Base-by-base conservation (phyloP, 2,329 filamentous ascomycete genomes). In the Penicillium sp. region DNA sequence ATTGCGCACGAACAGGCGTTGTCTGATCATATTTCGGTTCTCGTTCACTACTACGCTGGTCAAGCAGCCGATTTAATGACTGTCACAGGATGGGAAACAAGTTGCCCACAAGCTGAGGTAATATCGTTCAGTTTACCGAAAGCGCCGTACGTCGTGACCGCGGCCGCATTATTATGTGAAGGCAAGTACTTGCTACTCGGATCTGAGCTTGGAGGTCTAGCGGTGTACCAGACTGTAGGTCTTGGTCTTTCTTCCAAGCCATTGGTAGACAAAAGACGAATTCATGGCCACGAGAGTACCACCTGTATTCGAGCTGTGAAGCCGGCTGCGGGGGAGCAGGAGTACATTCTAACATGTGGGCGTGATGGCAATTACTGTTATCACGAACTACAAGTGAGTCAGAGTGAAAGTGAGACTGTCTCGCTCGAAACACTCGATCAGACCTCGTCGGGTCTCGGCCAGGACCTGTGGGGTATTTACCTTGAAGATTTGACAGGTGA, bases 331-430 rank as follows among this genome's bases (percentile, higher is more conserved):
- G 67, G 54, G n/a, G 53, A n/a, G 62, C 51, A 60, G 57, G 66
- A 57, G 70, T 76, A 22, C 59, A 82, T 96, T 45, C 76, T 94
- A 14, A 89, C 89, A 0, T 91, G 90, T 3, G 89, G 89, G 42
- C 86, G 93, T 57, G 90, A 97, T 73, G 91, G 92, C 2, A 86
- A 82, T 53, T 93, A 89, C 68, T 85, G 89, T 42, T 86, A 94
- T 52, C 91, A 86, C 38, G 57, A 80, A 6, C 61, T 79, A 45
- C 53, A 68, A 14, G 30, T 58, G 46, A 11, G 52, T 13, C 51
- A 61, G 33, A 25, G 61, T 28, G 30, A 56, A 35, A 49, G 83
- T 70, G 74, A 72, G 38, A 38, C 66, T 5, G 55, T 73, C 2
- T 57, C 64, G 2, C 64, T 87, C 2, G 65, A 75, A 11, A 81